Conservation (phyloP, 352 stramenopile genomes). For the Thalassiosira oceanica region DNA sequence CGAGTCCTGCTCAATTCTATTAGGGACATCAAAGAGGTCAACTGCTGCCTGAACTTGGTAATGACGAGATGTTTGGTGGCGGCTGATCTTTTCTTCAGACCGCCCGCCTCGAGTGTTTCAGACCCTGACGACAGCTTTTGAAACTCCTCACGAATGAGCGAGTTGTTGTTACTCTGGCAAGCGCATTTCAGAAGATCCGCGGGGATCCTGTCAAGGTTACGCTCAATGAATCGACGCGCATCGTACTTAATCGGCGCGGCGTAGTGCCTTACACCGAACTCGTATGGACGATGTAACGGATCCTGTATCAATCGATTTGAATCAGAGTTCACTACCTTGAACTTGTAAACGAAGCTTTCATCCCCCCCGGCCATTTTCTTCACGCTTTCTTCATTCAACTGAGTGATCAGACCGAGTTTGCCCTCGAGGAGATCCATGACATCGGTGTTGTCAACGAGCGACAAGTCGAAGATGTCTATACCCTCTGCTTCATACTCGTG, state of each 20-base stretch:
- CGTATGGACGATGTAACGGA: slow-evolving; percentile 82
- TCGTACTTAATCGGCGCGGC: slow-evolving; percentile 92
- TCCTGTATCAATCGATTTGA: slow-evolving; percentile 86
- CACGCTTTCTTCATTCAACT: slow-evolving; percentile 82
- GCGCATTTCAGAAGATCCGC: slow-evolving; percentile 66
- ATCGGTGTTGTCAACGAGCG: slow-evolving; percentile 84
- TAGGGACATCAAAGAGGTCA: slow-evolving; percentile 88
- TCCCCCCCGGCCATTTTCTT: slow-evolving; percentile 74
- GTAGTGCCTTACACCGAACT: slow-evolving; percentile 96
- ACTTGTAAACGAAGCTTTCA: slow-evolving; percentile 79
- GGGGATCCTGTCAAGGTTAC: slow-evolving; percentile 93
- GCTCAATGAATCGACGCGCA: slow-evolving; percentile 92
- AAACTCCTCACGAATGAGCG: slow-evolving; percentile 63
- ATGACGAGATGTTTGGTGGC: slow-evolving; percentile 62
- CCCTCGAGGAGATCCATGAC: slow-evolving; percentile 80
- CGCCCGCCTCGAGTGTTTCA: slow-evolving; percentile 1
- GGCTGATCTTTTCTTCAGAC: slow-evolving; percentile 31
- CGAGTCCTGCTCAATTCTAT: slow-evolving; percentile 90
- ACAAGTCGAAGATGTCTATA: slow-evolving; percentile 76
- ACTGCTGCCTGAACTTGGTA: slow-evolving; percentile 90
- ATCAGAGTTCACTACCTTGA: slow-evolving; percentile 72
- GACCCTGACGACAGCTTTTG: slow-evolving; percentile 12
- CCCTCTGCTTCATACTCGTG: slow-evolving; percentile 80
- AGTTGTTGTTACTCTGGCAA: slow-evolving; percentile 65
- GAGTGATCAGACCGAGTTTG: slow-evolving; percentile 70